phyloP scores from a whole-genome alignment of 1,284 basidiomycete species.

The Ustilago tritici region DNA sequence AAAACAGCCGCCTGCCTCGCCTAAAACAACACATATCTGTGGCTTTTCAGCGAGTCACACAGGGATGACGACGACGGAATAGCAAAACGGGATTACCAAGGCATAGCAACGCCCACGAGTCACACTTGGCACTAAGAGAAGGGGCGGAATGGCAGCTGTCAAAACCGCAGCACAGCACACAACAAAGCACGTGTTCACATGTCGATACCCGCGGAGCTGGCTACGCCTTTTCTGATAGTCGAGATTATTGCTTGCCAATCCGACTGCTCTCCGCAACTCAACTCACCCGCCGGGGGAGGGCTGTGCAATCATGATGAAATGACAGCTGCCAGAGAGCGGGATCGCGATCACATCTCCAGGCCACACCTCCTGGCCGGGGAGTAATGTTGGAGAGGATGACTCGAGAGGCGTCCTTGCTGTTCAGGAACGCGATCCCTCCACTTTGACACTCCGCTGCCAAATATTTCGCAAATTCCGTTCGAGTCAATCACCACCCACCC shows the following conservation, averaged over 20 bases:
- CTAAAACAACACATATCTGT: background rate
- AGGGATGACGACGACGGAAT: background rate
- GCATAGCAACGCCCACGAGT: background rate
- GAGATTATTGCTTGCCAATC: background rate
- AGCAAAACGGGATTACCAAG: background rate
- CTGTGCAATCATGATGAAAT: too few species aligned
- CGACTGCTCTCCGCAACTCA: too few species aligned
- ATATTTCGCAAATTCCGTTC: conserved; percentile 5
- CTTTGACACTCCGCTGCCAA: background rate
- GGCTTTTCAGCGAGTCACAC: background rate
- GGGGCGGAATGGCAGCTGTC: conserved; percentile 12
- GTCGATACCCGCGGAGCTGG: conserved; percentile 11
- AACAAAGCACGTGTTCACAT: background rate
- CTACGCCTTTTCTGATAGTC: conserved; percentile 5
- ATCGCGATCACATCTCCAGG: background rate
- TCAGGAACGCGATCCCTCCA: background rate
- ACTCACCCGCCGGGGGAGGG: too few species aligned
- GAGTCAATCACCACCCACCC: background rate
- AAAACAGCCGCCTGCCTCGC: background rate
- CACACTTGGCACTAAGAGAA: background rate
- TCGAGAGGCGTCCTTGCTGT: background rate
- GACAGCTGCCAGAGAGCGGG: too few species aligned
- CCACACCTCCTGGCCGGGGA: background rate
- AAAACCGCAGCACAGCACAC: conserved; percentile 7
- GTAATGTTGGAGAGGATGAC: background rate